phyloP scores from a whole-genome alignment of 495 filamentous ascomycete species.

The Podospora fimiseda region DNA sequence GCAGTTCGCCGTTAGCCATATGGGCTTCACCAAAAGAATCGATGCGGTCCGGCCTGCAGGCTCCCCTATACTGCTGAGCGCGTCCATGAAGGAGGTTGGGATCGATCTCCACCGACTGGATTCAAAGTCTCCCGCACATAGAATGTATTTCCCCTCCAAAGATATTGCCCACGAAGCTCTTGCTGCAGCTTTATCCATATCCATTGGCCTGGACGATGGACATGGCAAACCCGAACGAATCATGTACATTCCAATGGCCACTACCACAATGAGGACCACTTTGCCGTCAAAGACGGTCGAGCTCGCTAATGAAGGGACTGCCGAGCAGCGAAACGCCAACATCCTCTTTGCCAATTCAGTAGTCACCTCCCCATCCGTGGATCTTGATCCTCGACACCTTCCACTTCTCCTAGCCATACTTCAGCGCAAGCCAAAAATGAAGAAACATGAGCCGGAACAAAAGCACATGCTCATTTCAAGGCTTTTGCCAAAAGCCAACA shows the following conservation, averaged over 20 bases:
- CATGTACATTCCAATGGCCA: conserved; percentile 95
- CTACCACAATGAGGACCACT: conserved; percentile 89
- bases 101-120: conserved; percentile 91
- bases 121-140: conserved; percentile 86
- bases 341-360: conserved; percentile 95
- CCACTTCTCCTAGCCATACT: conserved; percentile 76
- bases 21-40: conserved; percentile 76
- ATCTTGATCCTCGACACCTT: conserved; percentile 90
- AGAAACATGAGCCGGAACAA: conserved; percentile 38
- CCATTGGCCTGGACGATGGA: conserved; percentile 84
- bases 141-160: conserved; percentile 95
- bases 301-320: conserved; percentile 63
- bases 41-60: conserved; percentile 57
- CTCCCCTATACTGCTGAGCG: conserved; percentile 67
- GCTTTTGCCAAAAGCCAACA: conserved; percentile 85
- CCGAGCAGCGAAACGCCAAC: conserved; percentile 87
- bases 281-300: conserved; percentile 91
- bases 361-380: conserved; percentile 88
- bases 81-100: conserved; percentile 92
- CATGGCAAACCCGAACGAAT: conserved; percentile 77
- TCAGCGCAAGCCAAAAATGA: conserved; percentile 48
- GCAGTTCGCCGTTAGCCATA: conserved; percentile 89
- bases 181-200: conserved; percentile 84
- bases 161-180: conserved; percentile 95
- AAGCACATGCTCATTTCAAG: conserved; percentile 75